Conservation (phyloP, 495 filamentous ascomycete genomes). For the Astrothelium macrocarpum region DNA sequence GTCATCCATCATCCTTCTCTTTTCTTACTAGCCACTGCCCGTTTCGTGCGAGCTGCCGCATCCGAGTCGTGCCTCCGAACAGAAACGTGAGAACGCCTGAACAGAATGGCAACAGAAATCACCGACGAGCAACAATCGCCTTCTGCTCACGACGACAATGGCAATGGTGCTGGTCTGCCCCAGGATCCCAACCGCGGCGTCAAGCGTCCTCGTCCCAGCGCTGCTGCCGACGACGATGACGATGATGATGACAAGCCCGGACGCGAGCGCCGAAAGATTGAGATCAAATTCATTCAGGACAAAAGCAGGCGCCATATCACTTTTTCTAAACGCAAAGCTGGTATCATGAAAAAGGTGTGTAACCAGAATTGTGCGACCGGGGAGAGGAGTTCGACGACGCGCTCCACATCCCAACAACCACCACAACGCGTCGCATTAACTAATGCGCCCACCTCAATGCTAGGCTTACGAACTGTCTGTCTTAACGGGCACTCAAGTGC, state of each 20-base stretch:
- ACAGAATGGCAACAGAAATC: slow-evolving; percentile 30
- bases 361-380: slow-evolving; percentile 8
- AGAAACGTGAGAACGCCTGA: not conserved
- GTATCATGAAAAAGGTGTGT: slow-evolving; percentile 99
- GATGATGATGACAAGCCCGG: slow-evolving; percentile 97
- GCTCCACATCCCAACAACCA: not conserved
- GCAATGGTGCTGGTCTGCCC: slow-evolving; percentile 38
- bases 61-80: slow-evolving; percentile 7
- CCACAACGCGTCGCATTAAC: slow-evolving; percentile 13
- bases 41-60: slow-evolving; percentile 7
- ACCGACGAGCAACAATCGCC: slow-evolving; percentile 38
- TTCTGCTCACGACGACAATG: slow-evolving; percentile 52
- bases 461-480: slow-evolving; percentile 98
- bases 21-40: slow-evolving; percentile 6
- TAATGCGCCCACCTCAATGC: slow-evolving; percentile 23
- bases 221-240: slow-evolving; percentile 82
- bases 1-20: slow-evolving; percentile 6
- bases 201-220: slow-evolving; percentile 78
- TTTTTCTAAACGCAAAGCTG: slow-evolving; percentile 99
- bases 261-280: slow-evolving; percentile 98
- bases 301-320: slow-evolving; percentile 99
- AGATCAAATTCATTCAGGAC: slow-evolving; percentile 99
- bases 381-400: slow-evolving; percentile 9
- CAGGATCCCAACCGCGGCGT: slow-evolving; percentile 64
- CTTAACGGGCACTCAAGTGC: slow-evolving; percentile 93